Percentiles rank a stretch among this genome's conserved stretches.
phyloP scores from a whole-genome alignment of 2,329 filamentous ascomycete genomes.

The Verticillium isaacii region DNA sequence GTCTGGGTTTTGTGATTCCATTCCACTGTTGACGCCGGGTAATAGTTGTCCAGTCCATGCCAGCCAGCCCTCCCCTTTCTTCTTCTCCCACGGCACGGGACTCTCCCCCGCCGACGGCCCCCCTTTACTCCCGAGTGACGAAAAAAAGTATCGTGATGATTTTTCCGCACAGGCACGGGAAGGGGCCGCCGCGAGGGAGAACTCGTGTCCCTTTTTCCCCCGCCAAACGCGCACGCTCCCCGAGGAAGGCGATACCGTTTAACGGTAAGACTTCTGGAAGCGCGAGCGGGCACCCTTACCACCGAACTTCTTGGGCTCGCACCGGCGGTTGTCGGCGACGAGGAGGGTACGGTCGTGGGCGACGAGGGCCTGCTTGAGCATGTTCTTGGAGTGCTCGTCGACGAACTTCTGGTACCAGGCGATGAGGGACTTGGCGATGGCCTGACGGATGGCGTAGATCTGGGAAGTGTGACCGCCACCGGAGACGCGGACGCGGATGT shows the following conservation, averaged over 20 bases:
- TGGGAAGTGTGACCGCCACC: constrained; percentile 98
- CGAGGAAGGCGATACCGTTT: constrained; percentile 35
- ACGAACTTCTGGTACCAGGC: constrained; percentile 98
- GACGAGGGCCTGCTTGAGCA: constrained; percentile 94
- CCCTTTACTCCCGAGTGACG: not conserved
- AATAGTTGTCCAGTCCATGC: constrained; percentile 15
- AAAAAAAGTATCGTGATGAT: not conserved
- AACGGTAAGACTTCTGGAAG: constrained; percentile 99
- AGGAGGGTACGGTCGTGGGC: constrained; percentile 96
- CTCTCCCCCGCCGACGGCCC: not conserved
- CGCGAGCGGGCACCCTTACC: constrained; percentile 91
- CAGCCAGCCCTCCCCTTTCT: constrained; percentile 20
- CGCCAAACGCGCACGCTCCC: not conserved
- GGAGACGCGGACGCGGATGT: constrained; percentile 93
- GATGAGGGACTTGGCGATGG: constrained; percentile 95
- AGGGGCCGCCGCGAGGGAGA: not conserved
- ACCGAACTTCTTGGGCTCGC: constrained; percentile 98
- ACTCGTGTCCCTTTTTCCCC: not conserved
- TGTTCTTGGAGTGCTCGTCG: constrained; percentile 99
- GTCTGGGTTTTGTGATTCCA: not conserved
- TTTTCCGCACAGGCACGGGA: not conserved
- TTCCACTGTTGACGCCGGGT: constrained; percentile 1
- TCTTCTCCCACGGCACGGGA: not conserved
- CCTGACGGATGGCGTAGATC: constrained; percentile 97
- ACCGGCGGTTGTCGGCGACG: constrained; percentile 97